phyloP scores from a whole-genome alignment of 176 grass and related monocot genomes.

The Canna indica region DNA sequence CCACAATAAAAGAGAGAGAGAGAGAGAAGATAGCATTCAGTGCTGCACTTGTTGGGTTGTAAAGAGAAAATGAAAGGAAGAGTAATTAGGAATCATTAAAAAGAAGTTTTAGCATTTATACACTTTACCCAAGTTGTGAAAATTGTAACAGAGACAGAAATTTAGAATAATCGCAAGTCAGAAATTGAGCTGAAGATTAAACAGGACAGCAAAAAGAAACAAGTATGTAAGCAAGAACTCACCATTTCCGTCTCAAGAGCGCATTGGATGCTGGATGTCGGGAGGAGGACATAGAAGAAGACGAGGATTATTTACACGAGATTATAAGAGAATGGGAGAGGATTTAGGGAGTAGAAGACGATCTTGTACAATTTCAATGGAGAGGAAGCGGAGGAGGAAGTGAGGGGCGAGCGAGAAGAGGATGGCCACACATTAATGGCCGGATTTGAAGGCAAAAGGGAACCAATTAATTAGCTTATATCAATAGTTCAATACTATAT shows the following conservation, averaged over 20 bases:
- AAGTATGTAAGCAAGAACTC: neutral
- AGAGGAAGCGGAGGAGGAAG: conserved; percentile 3
- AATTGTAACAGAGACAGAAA: too few species aligned
- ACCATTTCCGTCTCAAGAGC: neutral
- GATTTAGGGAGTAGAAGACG: neutral
- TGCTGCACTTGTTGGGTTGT: too few species aligned
- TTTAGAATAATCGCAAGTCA: too few species aligned
- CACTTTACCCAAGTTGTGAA: too few species aligned
- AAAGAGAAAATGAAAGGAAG: too few species aligned
- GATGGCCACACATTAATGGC: neutral
- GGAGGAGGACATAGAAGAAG: neutral
- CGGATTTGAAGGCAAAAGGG: neutral
- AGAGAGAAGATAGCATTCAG: too few species aligned
- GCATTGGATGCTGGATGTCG: neutral
- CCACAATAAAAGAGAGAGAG: too few species aligned
- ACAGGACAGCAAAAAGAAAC: neutral
- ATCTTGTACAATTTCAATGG: neutral
- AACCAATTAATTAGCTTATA: neutral
- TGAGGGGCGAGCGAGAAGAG: neutral
- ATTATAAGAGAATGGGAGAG: neutral
- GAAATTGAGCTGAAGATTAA: neutral
- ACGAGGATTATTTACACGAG: too few species aligned
- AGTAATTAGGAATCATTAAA: too few species aligned
- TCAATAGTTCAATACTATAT: too few species aligned
- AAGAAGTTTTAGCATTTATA: too few species aligned